phyloP scores from a whole-genome alignment of 2,329 filamentous ascomycete species.

The Decorospora gaudefroyi region DNA sequence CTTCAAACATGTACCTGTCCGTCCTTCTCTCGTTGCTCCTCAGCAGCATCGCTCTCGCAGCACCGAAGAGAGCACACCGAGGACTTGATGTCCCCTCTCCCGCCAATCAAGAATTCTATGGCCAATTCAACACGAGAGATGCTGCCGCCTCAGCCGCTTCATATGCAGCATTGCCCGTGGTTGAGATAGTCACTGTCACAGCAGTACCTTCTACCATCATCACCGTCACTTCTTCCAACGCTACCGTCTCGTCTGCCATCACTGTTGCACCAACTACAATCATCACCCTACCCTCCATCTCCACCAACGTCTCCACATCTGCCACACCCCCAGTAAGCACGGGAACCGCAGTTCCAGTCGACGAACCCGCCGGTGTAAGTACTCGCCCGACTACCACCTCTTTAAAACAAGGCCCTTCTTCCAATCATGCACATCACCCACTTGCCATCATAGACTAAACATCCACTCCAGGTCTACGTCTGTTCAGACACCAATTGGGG shows the following conservation, averaged over 20 bases:
- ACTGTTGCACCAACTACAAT: neutral
- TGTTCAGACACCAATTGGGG: slow-evolving; percentile 33
- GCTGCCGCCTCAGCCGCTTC: too few relatives aligned
- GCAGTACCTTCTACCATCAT: too few relatives aligned
- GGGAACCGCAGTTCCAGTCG: neutral
- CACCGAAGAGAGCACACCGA: neutral
- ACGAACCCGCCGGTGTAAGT: neutral
- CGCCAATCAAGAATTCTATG: neutral
- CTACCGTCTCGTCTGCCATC: too few relatives aligned
- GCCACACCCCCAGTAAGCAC: neutral
- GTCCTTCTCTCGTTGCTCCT: slow-evolving; percentile 12
- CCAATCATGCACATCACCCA: too few relatives aligned
- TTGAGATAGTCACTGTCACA: too few relatives aligned
- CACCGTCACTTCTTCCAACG: too few relatives aligned
- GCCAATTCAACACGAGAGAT: neutral
- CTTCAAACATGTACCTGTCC: slow-evolving; percentile 13
- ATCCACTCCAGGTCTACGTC: slow-evolving; percentile 27
- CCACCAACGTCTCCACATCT: neutral
- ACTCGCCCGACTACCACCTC: neutral
- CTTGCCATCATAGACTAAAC: neutral
- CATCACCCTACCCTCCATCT: neutral
- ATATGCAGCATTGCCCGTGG: too few relatives aligned
- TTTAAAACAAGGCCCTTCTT: neutral
- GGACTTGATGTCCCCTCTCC: neutral
- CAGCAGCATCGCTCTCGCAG: slow-evolving; percentile 6